Evolutionary conservation across 2,329 filamentous ascomycete species (phyloP), one percentile per base, ranked within the genome.

Genomic region (Fusarium sp.): DNA sequence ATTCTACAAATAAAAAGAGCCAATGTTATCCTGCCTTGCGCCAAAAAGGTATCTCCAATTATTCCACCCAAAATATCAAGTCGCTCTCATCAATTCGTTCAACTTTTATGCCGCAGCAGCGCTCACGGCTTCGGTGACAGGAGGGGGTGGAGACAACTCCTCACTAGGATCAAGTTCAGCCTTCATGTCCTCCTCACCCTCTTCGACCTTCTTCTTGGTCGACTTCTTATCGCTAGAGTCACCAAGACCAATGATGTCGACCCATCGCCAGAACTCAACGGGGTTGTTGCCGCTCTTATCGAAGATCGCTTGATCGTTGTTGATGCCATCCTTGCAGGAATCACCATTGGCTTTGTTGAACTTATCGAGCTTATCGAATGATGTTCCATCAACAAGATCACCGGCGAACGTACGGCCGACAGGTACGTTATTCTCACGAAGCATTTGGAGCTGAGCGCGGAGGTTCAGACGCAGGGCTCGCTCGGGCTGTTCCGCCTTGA

Each of bases 391-490:
- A 4, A 84, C 77, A 7, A 88, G 73, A 48, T 87, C 86, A 25
- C 76, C 81, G 5, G 77, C 70, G 76, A 80, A 83, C 0, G 87
- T 89, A 11, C 81, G 77, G 0, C 81, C 80, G 2, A 90, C 81
- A 0, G 80, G 73, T 2, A 88, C 76, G 4, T 77, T 79, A 51
- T 86, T 85, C 23, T 75, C 75, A 1, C 88, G 80, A 9, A 90
- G 70, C 8, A 88, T 75, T 75, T 90, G 87, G 47, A 89, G 77
- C 23, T 85, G 78, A 3, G 88, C 87, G 3, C 88, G 80, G 6
- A 87, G 78, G 66, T 90, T 90, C 4, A 90, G 79, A 20, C 86
- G 81, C 48, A 90, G 75, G 1, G 85, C 83, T 14, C 87, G 81
- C 72, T 88, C 87, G 0, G 88, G 88, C 50, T 87, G 81, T 45